Conservation (phyloP, 2,329 filamentous ascomycete species). For the Colletotrichum somersetense region DNA sequence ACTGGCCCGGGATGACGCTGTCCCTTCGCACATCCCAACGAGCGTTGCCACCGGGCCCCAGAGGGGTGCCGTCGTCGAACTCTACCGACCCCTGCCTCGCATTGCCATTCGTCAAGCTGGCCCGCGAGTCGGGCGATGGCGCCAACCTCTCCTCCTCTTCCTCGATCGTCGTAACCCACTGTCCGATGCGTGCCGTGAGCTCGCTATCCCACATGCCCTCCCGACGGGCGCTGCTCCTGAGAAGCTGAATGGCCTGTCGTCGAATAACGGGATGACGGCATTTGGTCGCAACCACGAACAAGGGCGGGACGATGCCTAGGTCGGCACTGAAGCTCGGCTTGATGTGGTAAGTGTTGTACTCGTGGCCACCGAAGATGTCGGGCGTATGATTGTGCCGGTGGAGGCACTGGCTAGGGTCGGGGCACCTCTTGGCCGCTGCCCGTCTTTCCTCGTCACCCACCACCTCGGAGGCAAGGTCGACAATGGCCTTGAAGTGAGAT, state of each 20-base stretch:
- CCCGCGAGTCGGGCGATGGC: conserved; percentile 46
- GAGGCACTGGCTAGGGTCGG: conserved; percentile 57
- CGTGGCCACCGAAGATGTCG: conserved; percentile 57
- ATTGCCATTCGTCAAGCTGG: conserved; percentile 43
- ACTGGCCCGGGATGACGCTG: conserved; percentile 44
- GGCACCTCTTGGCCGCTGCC: conserved; percentile 61
- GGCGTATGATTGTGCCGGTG: conserved; percentile 53
- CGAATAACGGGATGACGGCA: conserved; percentile 70
- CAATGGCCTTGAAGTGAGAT: conserved; percentile 65
- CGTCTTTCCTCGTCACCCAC: conserved; percentile 69
- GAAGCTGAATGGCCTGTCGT: conserved; percentile 70
- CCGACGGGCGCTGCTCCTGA: conserved; percentile 70
- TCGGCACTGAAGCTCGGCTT: conserved; percentile 74
- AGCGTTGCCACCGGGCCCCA: conserved; percentile 60
- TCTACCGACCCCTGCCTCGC: conserved; percentile 49
- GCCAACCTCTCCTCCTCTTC: conserved; percentile 56
- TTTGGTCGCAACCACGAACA: conserved; percentile 76
- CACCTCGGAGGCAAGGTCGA: conserved; percentile 69
- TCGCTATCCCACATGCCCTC: conserved; percentile 80
- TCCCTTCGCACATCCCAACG: conserved; percentile 52
- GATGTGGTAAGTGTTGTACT: conserved; percentile 63
- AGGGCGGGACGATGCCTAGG: conserved; percentile 72
- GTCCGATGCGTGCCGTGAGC: conserved; percentile 66
- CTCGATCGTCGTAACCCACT: conserved; percentile 68
- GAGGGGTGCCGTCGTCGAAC: conserved; percentile 48